Conservation (phyloP, 2,329 filamentous ascomycete species). For the Ascochyta fabae region DNA sequence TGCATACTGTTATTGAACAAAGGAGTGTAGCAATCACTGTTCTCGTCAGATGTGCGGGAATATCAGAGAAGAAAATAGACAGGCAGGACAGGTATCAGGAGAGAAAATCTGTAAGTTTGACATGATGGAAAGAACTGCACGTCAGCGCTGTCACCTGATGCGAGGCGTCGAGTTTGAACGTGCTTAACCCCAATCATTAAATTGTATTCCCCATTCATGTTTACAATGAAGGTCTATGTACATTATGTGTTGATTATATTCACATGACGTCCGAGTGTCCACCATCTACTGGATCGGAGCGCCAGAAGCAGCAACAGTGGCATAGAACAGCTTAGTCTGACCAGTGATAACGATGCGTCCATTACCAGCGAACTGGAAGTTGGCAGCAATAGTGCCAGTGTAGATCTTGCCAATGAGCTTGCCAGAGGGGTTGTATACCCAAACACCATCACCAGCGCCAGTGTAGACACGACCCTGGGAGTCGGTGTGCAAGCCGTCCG, state of each 20-base stretch:
- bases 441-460: slow-evolving; percentile 58
- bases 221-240: neutral
- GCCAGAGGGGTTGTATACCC: slow-evolving; percentile 57
- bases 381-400: slow-evolving; percentile 28
- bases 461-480: slow-evolving; percentile 62
- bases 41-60: too few relatives aligned
- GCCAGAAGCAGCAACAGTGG: slow-evolving; percentile 28
- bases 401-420: slow-evolving; percentile 51
- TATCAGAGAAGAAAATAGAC: too few relatives aligned
- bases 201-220: neutral
- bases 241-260: neutral
- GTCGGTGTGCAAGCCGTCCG: slow-evolving; percentile 33
- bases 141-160: too few relatives aligned
- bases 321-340: slow-evolving; percentile 35
- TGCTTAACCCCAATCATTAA: too few relatives aligned
- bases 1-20: too few relatives aligned
- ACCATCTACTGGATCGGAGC: slow-evolving; percentile 9
- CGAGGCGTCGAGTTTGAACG: too few relatives aligned
- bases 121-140: too few relatives aligned
- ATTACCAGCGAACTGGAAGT: slow-evolving; percentile 34
- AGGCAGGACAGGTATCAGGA: too few relatives aligned
- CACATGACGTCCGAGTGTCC: neutral
- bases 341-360: slow-evolving; percentile 35
- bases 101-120: too few relatives aligned
- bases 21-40: too few relatives aligned